phyloP scores from a whole-genome alignment of 2,329 filamentous ascomycete genomes.

The Aureobasidium mangrovei region DNA sequence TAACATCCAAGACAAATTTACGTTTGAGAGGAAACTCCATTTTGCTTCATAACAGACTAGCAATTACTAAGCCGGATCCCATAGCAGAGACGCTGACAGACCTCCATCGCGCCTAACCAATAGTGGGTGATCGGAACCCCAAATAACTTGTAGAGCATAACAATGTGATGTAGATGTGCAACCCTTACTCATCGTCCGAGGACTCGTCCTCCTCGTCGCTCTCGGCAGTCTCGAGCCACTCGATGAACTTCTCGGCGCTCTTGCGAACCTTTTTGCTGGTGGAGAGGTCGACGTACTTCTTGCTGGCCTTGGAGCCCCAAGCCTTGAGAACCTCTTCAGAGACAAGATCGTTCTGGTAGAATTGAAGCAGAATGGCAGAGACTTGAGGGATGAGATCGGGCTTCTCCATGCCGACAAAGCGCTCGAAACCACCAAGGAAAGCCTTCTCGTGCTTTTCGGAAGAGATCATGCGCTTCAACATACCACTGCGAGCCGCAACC shows the following conservation, averaged over 20 bases:
- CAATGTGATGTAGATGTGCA: not conserved
- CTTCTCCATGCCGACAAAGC: conserved; percentile 76
- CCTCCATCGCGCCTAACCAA: not conserved
- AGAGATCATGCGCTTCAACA: conserved; percentile 81
- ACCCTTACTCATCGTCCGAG: conserved; percentile 9
- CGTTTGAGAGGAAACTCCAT: not conserved
- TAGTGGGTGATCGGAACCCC: not conserved
- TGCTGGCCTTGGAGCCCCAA: conserved; percentile 93
- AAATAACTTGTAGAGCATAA: not conserved
- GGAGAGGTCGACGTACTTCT: conserved; percentile 88
- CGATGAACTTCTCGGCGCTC: conserved; percentile 86
- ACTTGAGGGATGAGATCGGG: conserved; percentile 69
- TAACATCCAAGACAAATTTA: not conserved
- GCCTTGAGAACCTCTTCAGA: conserved; percentile 79
- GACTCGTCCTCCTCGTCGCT: conserved; percentile 57
- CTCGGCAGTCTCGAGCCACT: conserved; percentile 84
- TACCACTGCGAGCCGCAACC: conserved; percentile 69
- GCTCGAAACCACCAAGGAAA: conserved; percentile 88
- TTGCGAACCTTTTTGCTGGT: conserved; percentile 94
- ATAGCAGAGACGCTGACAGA: too few relatives aligned
- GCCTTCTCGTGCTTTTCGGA: conserved; percentile 94
- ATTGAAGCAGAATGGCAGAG: conserved; percentile 76
- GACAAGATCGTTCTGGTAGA: conserved; percentile 85
- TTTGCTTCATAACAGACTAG: not conserved
- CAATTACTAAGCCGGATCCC: not conserved